A percentile compares a stretch with the other conserved stretches of the same genome.
Conservation (phyloP, 352 stramenopile genomes). For the Nothophytophthora sp. region DNA sequence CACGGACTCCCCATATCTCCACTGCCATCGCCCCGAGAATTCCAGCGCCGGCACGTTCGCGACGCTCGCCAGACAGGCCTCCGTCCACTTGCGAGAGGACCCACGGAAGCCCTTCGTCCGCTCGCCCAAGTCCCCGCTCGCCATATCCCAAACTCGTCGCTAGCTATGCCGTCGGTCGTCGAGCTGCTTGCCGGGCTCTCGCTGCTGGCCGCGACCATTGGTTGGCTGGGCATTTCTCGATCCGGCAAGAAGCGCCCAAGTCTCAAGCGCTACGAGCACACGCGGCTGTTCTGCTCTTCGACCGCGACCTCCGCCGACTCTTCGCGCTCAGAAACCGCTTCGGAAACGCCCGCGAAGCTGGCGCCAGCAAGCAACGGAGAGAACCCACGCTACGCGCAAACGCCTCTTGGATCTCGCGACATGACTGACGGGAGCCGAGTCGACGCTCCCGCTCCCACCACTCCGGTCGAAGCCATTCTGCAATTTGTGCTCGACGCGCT, state of each 20-base stretch:
- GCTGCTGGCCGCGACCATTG: conserved; percentile 5
- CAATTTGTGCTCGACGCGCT: conserved; percentile 35
- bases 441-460: not conserved
- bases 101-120: too few relatives aligned
- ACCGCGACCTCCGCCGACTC: conserved; percentile 21
- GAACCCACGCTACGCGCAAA: too few relatives aligned
- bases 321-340: conserved; percentile 19
- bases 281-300: conserved; percentile 9
- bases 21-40: too few relatives aligned
- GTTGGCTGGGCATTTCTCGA: conserved; percentile 18
- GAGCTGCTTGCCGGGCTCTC: conserved; percentile 7
- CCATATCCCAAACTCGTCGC: conserved; percentile 6
- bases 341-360: conserved; percentile 33
- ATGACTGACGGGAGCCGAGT: too few relatives aligned
- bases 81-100: too few relatives aligned
- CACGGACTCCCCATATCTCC: too few relatives aligned
- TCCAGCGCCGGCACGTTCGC: conserved; percentile 4
- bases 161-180: conserved; percentile 3
- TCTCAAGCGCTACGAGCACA: conserved; percentile 12
- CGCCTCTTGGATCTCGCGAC: too few relatives aligned
- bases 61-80: too few relatives aligned
- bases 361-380: too few relatives aligned
- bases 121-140: conserved; percentile 3
- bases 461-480: conserved; percentile 29
- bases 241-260: conserved; percentile 19